Evolutionary conservation across 2,329 filamentous ascomycete species (phyloP).

Genomic region (Penicillium sclerotiorum): DNA sequence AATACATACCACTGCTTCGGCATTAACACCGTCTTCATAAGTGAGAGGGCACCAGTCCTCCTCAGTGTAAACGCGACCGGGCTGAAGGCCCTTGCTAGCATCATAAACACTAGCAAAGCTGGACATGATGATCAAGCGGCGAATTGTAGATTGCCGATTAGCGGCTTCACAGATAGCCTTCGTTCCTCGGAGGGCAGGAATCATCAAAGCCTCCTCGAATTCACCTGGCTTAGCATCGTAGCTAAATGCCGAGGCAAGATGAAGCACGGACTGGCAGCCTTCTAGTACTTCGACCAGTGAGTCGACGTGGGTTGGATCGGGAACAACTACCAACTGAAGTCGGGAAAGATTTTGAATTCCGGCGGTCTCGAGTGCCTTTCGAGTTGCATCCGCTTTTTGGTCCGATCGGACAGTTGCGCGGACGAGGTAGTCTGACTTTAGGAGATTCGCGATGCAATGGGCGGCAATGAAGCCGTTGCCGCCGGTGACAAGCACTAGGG

Average conservation of each 20-base stretch:
- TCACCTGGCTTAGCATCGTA: conserved; percentile 27
- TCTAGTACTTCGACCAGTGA: conserved; percentile 8
- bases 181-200: conserved; percentile 32
- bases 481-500: conserved; percentile 24
- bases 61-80: conserved; percentile 24
- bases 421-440: conserved; percentile 16
- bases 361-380: conserved; percentile 6
- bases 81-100: conserved; percentile 21
- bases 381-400: conserved; percentile 17
- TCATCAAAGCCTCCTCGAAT: conserved; percentile 33
- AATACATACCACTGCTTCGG: conserved; percentile 19
- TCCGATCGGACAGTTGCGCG: conserved; percentile 26
- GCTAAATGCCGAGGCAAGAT: conserved; percentile 34
- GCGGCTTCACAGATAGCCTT: conserved; percentile 30
- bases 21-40: conserved; percentile 27
- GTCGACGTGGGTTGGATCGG: conserved; percentile 17
- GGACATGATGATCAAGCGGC: conserved; percentile 30
- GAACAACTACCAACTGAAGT: conserved; percentile 18
- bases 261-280: conserved; percentile 24
- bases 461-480: conserved; percentile 30
- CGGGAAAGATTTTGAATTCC: conserved; percentile 7
- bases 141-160: conserved; percentile 13
- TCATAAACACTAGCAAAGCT: conserved; percentile 31
- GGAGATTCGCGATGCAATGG: conserved; percentile 24
- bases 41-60: conserved; percentile 26